A percentile compares a stretch with the other conserved stretches of the same genome.
These are phyloP conservation scores for Neoboletus brunneissimus DNA, from an alignment of 768 basidiomycete genomes.

Conservation along the genomic window DNA sequence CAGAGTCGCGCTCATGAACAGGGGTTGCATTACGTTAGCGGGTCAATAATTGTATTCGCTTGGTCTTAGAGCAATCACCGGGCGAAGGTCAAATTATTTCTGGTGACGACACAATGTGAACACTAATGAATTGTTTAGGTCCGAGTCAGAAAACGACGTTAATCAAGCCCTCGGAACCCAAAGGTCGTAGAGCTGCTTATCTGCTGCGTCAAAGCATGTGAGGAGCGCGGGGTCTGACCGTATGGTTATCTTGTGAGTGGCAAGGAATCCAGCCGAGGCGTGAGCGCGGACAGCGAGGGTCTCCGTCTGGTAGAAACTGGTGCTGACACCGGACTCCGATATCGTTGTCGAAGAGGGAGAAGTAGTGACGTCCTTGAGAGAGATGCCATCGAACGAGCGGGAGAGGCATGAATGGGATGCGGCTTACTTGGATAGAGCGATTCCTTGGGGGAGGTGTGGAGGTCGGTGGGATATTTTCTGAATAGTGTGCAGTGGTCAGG, in stretches of 20 bases:
- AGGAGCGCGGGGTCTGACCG: slow-evolving; percentile 64
- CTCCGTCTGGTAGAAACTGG: slow-evolving; percentile 20
- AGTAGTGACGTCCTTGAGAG: slow-evolving; percentile 13
- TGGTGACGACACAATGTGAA: neutral
- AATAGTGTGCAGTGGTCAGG: neutral
- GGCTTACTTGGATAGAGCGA: slow-evolving; percentile 18
- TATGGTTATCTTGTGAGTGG: slow-evolving; percentile 43
- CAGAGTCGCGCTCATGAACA: neutral
- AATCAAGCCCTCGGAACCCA: slow-evolving; percentile 54
- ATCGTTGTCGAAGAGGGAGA: slow-evolving; percentile 34
- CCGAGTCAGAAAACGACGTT: neutral
- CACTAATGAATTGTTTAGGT: neutral
- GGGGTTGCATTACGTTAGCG: neutral
- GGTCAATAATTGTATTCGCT: neutral
- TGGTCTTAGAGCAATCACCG: neutral
- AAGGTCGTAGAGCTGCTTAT: slow-evolving; percentile 73
- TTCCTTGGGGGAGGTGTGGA: slow-evolving; percentile 16
- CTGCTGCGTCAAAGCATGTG: slow-evolving; percentile 73
- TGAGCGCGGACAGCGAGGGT: slow-evolving; percentile 19
- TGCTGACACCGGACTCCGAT: slow-evolving; percentile 27
- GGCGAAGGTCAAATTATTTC: neutral
- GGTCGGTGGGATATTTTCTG: slow-evolving; percentile 3
- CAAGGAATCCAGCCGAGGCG: slow-evolving; percentile 20
- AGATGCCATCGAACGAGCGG: neutral
- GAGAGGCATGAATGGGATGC: neutral